Base-by-base conservation (phyloP, 2,329 filamentous ascomycete species). In the Kalaharituber pfeilii region DNA sequence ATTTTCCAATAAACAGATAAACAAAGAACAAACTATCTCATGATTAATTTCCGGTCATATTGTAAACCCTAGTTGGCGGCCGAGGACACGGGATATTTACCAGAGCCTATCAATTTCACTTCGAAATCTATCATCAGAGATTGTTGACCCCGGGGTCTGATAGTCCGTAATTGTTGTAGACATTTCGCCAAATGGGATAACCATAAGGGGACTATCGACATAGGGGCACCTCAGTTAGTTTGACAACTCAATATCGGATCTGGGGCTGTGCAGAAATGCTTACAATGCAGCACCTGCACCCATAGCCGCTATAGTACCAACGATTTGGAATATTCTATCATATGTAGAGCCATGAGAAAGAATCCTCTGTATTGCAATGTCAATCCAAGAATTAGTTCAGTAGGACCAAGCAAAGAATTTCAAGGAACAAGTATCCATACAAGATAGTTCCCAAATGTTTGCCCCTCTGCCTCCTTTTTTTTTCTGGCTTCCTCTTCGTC, bases 101-200 rank as follows among this genome's bases (percentile, higher is more conserved):
- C 57, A 58, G 51, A 58, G 42, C 2, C 18, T 44, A 51, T 60
- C 50, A 44, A 60, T 24, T 6, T 13, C 39, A 27, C 47, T 9
- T 18, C 24, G 26, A 20, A 60, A 60, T 26, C 58, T 9, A 13
- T 28, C 45, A 22, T 24, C n/a, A n/a, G 51, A 50, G 6, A 53
- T 5, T 2, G 30, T 50, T 25, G 54, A 27, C 28, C 39, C 53
- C 24, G 56, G 58, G n/a, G 25, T 5, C 42, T 57, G 55, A 33
- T 54, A 58, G 3, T 13, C 27, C 13, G 54, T 55, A 42, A 59
- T 56, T 5, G 33, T 22, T 13, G 54, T 51, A 11, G 54, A 36
- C 28, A 94, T 72, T 51, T 79, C 78, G 57, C 86, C 86, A 62
- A 93, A 91, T 30, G 94, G 70, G 53, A 86, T 75, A 0, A 84